Evolutionary conservation across 202 grass and related monocot genomes (phyloP).

Genomic region (Brachypodium distachyon): DNA sequence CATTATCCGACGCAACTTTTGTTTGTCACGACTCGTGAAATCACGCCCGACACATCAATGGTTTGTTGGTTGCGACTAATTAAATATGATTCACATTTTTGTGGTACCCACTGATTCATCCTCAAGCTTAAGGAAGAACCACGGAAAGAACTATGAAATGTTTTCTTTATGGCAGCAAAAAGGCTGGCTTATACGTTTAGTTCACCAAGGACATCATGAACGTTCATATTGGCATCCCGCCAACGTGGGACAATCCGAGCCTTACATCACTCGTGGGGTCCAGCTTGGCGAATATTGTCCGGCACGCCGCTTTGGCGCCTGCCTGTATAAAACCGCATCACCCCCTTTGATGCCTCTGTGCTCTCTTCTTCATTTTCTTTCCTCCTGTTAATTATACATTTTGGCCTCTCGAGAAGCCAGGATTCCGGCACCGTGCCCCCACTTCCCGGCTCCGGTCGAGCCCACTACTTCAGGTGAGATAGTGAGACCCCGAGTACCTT

Average conservation of each 20-base stretch:
- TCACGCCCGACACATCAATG: too few species aligned
- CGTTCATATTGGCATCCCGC: background rate
- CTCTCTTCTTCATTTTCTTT: background rate
- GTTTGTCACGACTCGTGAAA: too few species aligned
- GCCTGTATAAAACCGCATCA: conserved; percentile 6
- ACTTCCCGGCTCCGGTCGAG: background rate
- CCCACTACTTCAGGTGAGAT: background rate
- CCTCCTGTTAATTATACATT: conserved; percentile 4
- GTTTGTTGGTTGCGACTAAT: too few species aligned
- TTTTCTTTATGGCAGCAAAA: too few species aligned
- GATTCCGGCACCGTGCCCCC: background rate
- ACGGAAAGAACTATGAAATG: too few species aligned
- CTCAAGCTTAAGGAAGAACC: too few species aligned
- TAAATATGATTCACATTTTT: too few species aligned
- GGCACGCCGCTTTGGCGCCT: background rate
- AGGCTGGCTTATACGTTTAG: too few species aligned
- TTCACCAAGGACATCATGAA: too few species aligned
- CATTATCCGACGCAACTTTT: too few species aligned
- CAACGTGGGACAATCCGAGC: background rate
- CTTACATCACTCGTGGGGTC: background rate
- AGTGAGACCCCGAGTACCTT: background rate
- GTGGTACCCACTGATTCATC: too few species aligned
- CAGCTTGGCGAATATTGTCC: background rate
- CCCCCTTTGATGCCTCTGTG: background rate
- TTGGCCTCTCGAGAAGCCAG: conserved; percentile 1